These are phyloP conservation scores for Rubia occidens DNA, from an alignment of 305 asterid species.

Conservation along the genomic window DNA sequence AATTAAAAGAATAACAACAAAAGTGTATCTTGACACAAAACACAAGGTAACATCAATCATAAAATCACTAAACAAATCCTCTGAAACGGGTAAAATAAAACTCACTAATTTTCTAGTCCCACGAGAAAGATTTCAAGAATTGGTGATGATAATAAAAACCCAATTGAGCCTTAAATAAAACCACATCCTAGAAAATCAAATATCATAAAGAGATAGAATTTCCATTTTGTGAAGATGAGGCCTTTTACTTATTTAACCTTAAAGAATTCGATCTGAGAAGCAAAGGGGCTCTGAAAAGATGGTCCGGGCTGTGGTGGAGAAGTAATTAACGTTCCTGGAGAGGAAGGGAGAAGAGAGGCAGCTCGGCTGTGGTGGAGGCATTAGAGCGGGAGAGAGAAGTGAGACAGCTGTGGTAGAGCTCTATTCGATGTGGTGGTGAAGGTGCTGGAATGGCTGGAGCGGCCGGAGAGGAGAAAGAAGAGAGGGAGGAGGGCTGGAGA, in stretches of 20 bases:
- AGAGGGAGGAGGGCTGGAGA: no score
- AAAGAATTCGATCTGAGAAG: neutral
- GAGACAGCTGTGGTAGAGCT: no score
- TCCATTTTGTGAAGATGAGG: slow-evolving; percentile 1
- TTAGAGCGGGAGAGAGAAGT: no score
- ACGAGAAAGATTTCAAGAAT: neutral
- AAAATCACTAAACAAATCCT: neutral
- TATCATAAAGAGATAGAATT: neutral
- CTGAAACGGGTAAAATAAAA: neutral
- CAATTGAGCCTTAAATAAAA: neutral
- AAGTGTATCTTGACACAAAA: no score
- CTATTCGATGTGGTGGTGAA: no score
- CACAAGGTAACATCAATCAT: no score
- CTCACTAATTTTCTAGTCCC: neutral
- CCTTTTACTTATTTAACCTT: neutral
- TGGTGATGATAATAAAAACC: neutral
- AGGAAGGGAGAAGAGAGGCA: neutral
- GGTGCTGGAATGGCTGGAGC: no score
- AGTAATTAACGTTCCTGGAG: no score
- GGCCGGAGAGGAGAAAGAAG: no score
- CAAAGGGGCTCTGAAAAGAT: slow-evolving; percentile 11
- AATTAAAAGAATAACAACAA: no score
- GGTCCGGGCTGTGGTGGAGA: no score
- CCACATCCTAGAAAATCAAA: neutral
- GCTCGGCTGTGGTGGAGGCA: no score